These are phyloP conservation scores for Pholiota microspora DNA, from an alignment of 768 basidiomycete species.

Conservation along the genomic window DNA sequence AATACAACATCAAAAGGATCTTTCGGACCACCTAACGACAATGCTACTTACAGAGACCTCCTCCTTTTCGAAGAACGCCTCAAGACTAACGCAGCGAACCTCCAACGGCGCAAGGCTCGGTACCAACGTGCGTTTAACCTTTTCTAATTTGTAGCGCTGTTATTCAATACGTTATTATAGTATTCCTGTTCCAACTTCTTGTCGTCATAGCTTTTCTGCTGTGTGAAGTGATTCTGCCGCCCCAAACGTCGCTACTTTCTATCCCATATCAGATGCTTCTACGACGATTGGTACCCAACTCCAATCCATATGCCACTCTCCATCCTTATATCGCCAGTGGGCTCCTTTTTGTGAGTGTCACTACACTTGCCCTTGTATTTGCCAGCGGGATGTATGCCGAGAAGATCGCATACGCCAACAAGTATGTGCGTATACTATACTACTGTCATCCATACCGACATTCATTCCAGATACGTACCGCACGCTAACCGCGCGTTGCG, in stretches of 20 bases:
- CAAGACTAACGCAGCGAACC: slow-evolving; percentile 84
- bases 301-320: slow-evolving; percentile 40
- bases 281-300: slow-evolving; percentile 45
- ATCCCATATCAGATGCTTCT: slow-evolving; percentile 59
- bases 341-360: slow-evolving; percentile 82
- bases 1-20: slow-evolving; percentile 34
- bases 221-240: slow-evolving; percentile 68
- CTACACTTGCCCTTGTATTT: slow-evolving; percentile 91
- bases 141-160: slow-evolving; percentile 15
- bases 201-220: slow-evolving; percentile 69
- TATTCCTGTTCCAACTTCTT: slow-evolving; percentile 72
- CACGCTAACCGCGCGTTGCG: slow-evolving; percentile 92
- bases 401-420: slow-evolving; percentile 95
- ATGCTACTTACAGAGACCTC: slow-evolving; percentile 81
- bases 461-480: slow-evolving; percentile 79
- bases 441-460: background rate
- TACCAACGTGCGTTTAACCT: slow-evolving; percentile 65
- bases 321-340: slow-evolving; percentile 80
- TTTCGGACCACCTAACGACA: slow-evolving; percentile 64
- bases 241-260: slow-evolving; percentile 60
- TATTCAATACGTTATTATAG: slow-evolving; percentile 36
- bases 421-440: slow-evolving; percentile 48
- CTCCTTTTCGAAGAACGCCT: slow-evolving; percentile 95
- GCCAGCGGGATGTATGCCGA: slow-evolving; percentile 96
- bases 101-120: slow-evolving; percentile 75